phyloP scores from a whole-genome alignment of 2,329 filamentous ascomycete species.

The Aspergillus oerlinghausenensis region DNA sequence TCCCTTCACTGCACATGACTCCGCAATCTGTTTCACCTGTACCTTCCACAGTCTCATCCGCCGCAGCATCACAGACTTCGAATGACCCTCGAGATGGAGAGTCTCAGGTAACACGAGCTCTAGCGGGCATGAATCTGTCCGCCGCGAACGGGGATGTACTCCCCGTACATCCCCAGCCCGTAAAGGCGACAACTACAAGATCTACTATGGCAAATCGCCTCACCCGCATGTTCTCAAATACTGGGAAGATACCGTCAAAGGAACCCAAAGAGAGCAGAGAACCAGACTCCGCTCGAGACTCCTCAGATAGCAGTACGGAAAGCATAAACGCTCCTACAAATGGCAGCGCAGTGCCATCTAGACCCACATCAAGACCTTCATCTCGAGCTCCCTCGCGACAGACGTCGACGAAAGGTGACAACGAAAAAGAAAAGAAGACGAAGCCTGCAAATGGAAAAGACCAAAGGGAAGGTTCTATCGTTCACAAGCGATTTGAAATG shows the following conservation, averaged over 20 bases:
- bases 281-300: constrained; percentile 28
- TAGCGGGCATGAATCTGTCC: constrained; percentile 41
- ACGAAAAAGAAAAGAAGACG: constrained; percentile 23
- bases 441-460: constrained; percentile 27
- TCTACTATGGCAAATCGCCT: constrained; percentile 43
- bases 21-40: constrained; percentile 38
- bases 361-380: constrained; percentile 24
- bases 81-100: constrained; percentile 36
- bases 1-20: constrained; percentile 37
- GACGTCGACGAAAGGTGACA: constrained; percentile 29
- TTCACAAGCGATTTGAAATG: constrained; percentile 52
- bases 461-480: constrained; percentile 28
- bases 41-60: constrained; percentile 41
- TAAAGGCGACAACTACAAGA: constrained; percentile 34
- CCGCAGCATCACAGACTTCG: constrained; percentile 37
- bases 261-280: constrained; percentile 10
- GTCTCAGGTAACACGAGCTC: constrained; percentile 39
- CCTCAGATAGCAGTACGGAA: constrained; percentile 36
- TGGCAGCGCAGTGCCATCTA: constrained; percentile 26
- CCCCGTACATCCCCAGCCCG: constrained; percentile 23
- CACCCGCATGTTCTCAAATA: constrained; percentile 44
- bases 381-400: constrained; percentile 32
- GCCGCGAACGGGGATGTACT: constrained; percentile 32
- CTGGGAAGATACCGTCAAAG: constrained; percentile 32
- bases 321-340: constrained; percentile 29